These are phyloP conservation scores for Cryptosporidium andersoni DNA, from an alignment of 169 alveolate species.

Conservation along the genomic window DNA sequence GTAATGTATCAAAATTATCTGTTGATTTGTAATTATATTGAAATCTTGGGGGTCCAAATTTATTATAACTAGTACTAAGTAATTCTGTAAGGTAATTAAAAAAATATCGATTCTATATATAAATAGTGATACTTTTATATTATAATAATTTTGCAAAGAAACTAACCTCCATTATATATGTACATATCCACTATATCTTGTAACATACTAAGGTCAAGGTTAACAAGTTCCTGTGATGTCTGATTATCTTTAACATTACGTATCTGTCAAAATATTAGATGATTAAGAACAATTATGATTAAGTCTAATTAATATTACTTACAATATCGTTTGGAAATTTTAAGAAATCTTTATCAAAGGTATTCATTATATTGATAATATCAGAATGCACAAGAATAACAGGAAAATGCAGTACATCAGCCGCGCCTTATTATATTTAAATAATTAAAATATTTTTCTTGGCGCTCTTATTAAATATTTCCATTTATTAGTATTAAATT, in stretches of 20 bases:
- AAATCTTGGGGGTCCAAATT: slow-evolving; percentile 31
- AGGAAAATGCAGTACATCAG: too few relatives aligned
- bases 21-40: slow-evolving; percentile 22
- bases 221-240: slow-evolving; percentile 17
- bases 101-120: neutral
- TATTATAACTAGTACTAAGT: slow-evolving; percentile 5
- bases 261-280: neutral
- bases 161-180: slow-evolving; percentile 46
- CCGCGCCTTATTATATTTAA: too few relatives aligned
- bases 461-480: too few relatives aligned
- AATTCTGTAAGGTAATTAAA: slow-evolving; percentile 4
- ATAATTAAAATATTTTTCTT: too few relatives aligned
- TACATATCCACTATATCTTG: slow-evolving; percentile 48
- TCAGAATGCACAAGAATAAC: too few relatives aligned
- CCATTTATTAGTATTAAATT: too few relatives aligned
- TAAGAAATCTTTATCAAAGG: too few relatives aligned
- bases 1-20: slow-evolving; percentile 26
- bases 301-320: neutral
- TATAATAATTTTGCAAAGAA: neutral
- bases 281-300: too few relatives aligned
- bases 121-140: neutral
- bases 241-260: slow-evolving; percentile 15
- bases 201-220: slow-evolving; percentile 11
- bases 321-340: neutral
- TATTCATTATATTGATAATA: too few relatives aligned